phyloP scores from a whole-genome alignment of 495 filamentous ascomycete species.

The Penicillium ucsense region DNA sequence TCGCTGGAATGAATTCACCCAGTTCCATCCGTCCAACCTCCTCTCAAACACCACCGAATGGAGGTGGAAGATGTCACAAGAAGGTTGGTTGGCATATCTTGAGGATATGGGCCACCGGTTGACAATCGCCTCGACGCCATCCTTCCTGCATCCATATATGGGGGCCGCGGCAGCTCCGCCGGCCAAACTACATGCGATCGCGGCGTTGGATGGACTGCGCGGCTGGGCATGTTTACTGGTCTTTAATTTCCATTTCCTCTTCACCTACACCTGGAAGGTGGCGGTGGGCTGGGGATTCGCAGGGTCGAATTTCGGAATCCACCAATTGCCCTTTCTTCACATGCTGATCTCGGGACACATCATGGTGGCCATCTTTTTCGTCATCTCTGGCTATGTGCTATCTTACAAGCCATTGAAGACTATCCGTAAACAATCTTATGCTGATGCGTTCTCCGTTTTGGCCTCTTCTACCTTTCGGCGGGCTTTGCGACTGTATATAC shows the following conservation, averaged over 20 bases:
- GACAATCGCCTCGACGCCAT: conserved; percentile 28
- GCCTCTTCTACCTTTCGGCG: conserved; percentile 58
- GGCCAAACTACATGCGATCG: conserved; percentile 33
- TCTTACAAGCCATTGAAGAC: conserved; percentile 53
- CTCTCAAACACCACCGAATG: conserved; percentile 17
- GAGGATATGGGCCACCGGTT: conserved; percentile 23
- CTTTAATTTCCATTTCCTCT: conserved; percentile 46
- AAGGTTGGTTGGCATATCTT: conserved; percentile 21
- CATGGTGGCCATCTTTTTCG: conserved; percentile 68
- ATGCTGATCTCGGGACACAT: conserved; percentile 55
- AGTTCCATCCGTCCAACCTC: conserved; percentile 22
- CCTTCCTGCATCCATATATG: conserved; percentile 31
- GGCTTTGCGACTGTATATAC: conserved; percentile 52
- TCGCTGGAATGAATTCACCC: conserved; percentile 19
- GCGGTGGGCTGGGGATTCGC: conserved; percentile 38
- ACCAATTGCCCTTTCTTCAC: conserved; percentile 56
- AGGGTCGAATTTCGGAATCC: conserved; percentile 41
- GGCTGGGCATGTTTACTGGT: conserved; percentile 44
- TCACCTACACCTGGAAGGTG: conserved; percentile 40
- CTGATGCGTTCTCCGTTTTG: conserved; percentile 37
- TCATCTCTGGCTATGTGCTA: conserved; percentile 61
- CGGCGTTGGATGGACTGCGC: conserved; percentile 40
- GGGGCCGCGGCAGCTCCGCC: conserved; percentile 23
- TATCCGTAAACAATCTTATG: conserved; percentile 45
- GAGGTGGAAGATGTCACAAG: conserved; percentile 12